Percentiles rank a stretch among this genome's conserved stretches.
Evolutionary conservation across 306 rosid genomes (phyloP).

Genomic region (Comarum palustre): DNA sequence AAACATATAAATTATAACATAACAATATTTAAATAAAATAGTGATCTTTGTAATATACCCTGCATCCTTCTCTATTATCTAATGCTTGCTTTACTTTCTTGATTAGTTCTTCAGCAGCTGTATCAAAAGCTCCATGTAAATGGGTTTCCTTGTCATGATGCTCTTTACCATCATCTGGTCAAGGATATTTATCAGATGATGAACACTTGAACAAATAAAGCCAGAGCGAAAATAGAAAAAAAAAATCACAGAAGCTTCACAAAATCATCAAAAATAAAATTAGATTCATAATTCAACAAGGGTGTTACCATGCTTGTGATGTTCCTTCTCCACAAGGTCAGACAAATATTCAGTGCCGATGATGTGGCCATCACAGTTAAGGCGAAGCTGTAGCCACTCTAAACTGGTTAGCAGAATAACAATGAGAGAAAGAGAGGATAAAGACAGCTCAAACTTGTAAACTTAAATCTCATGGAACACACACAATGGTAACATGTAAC

Average conservation of each 20-base stretch:
- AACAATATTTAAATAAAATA: background rate
- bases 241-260: background rate
- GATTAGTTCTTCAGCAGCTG: slow-evolving; percentile 60
- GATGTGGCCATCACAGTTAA: slow-evolving; percentile 72
- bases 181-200: slow-evolving; percentile 23
- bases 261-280: background rate
- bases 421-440: background rate
- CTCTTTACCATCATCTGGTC: slow-evolving; percentile 54
- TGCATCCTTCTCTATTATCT: slow-evolving; percentile 73
- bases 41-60: slow-evolving; percentile 41
- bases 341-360: slow-evolving; percentile 88
- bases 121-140: slow-evolving; percentile 49
- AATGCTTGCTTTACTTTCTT: slow-evolving; percentile 79
- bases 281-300: slow-evolving; percentile 20
- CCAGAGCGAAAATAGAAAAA: background rate
- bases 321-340: slow-evolving; percentile 95
- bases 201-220: slow-evolving; percentile 3
- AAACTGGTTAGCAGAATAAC: slow-evolving; percentile 29
- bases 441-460: background rate
- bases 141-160: slow-evolving; percentile 55
- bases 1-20: background rate
- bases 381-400: slow-evolving; percentile 71
- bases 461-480: background rate
- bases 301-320: slow-evolving; percentile 70
- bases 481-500: background rate